Conservation (phyloP, 2,329 filamentous ascomycete genomes). For the Diaporthe sp. region DNA sequence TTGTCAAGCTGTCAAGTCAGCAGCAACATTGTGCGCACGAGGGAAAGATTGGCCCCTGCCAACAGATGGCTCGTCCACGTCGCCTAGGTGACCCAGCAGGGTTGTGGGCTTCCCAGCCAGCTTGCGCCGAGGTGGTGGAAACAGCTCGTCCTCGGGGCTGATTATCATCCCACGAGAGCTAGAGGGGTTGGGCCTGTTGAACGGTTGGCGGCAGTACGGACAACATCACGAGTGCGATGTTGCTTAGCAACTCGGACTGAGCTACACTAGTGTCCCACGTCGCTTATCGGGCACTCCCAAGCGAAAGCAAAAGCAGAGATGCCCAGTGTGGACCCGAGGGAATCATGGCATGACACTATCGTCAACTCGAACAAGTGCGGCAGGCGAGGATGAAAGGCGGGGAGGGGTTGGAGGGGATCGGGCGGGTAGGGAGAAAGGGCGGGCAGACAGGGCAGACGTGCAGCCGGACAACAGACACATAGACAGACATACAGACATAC, state of each 20-base stretch:
- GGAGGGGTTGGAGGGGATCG: not conserved
- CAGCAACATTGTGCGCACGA: not conserved
- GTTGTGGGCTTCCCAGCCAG: not conserved
- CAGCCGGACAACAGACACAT: not conserved
- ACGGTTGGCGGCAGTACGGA: slow-evolving; percentile 1
- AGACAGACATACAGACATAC: not conserved
- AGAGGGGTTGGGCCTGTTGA: not conserved
- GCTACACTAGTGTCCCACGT: not conserved
- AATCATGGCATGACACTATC: slow-evolving; percentile 23
- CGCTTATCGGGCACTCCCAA: not conserved
- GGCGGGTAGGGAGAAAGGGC: not conserved
- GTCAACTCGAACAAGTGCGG: slow-evolving; percentile 26
- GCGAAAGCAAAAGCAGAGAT: slow-evolving; percentile 15
- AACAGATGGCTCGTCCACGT: slow-evolving; percentile 13
- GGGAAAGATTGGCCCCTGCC: not conserved
- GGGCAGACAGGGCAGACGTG: too few species aligned
- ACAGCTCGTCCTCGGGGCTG: slow-evolving; percentile 3
- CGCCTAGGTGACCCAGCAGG: slow-evolving; percentile 10
- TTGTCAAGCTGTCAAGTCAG: slow-evolving; percentile 7
- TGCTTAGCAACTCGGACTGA: not conserved
- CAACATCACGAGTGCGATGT: slow-evolving; percentile 7
- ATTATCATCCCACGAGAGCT: not conserved
- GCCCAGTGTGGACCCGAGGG: slow-evolving; percentile 18
- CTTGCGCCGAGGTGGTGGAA: slow-evolving; percentile 18
- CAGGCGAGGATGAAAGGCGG: not conserved